Percentiles rank a stretch among this genome's conserved stretches.
phyloP scores from a whole-genome alignment of 805 yeast genomes.

The Cyberlindnera japonica region DNA sequence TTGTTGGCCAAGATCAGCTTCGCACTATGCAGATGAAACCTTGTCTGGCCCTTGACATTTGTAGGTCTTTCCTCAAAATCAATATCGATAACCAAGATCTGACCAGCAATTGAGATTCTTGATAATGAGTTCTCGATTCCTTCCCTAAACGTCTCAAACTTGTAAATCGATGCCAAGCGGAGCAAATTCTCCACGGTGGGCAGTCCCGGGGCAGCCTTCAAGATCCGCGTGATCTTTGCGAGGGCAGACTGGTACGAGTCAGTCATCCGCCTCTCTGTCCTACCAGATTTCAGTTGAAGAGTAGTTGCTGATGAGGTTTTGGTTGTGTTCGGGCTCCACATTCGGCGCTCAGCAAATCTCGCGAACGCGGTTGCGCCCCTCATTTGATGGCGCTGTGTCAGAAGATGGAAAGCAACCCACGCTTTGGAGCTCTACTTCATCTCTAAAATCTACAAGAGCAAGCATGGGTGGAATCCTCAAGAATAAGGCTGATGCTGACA shows the following conservation, averaged over 20 bases:
- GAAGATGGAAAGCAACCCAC: background rate
- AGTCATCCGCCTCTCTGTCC: constrained; percentile 15
- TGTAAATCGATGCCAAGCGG: constrained; percentile 26
- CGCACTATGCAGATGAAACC: constrained; percentile 16
- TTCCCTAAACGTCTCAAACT: constrained; percentile 27
- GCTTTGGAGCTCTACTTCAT: no score
- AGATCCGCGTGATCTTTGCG: constrained; percentile 16
- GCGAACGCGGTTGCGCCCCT: no score
- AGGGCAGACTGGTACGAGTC: constrained; percentile 24
- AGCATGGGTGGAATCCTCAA: constrained; percentile 48
- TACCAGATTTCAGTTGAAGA: no score
- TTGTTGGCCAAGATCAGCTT: constrained; percentile 27
- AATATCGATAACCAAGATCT: constrained; percentile 27
- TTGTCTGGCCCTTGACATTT: constrained; percentile 12
- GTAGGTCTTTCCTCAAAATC: constrained; percentile 19
- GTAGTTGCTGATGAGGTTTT: no score
- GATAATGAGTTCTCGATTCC: constrained; percentile 13
- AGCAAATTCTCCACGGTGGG: constrained; percentile 26
- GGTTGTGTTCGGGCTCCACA: no score
- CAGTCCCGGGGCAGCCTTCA: constrained; percentile 22
- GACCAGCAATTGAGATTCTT: constrained; percentile 27
- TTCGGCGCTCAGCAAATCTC: background rate
- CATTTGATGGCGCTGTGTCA: background rate
- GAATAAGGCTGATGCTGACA: constrained; percentile 40
- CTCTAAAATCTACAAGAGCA: background rate